Base-by-base conservation (phyloP, 306 rosid species). In the Malus sieversii region DNA sequence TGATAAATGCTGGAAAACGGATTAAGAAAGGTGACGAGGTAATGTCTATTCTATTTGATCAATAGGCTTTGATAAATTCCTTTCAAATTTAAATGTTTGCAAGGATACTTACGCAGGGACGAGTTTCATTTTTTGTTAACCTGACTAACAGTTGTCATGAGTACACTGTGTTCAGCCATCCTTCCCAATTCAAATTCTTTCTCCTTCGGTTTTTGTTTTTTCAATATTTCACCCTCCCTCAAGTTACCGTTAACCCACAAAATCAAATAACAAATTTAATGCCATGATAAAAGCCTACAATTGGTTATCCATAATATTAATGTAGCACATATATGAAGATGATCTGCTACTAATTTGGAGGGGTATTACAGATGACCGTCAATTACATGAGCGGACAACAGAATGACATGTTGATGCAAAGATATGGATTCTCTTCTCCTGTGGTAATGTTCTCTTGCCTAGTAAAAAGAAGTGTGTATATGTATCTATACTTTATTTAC, bases 1-100 rank as follows among this genome's bases (percentile, higher is more conserved):
- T 95, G 87, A 95, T 86, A 85, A 95, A 92, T 87, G 97, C 98
- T 75, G 98, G 98, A 51, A 91, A 92, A 73, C 72, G 60, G 73
- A 90, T 95, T 77, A 84, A 70, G 86, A 95, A 90, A 78, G 98
- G 98, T 57, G 96, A 95, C 40, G 96, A 89, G 94, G 98, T 95
- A 89, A 79, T 75, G 57, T 53, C 38, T 71, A n/a, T 85, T 53
- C 51, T 74, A 44, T 59, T 52, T 74, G 66, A 2, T 74, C 57
- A 67, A 73, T 64, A 32, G 55, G 70, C 77, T 10, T 84, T 73
- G 45, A 51, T 55, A 20, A 73, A 71, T 70, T 75, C 68, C 68
- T 58, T 66, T 67, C 70, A 46, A 70, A 15, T 29, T 45, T 68
- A 29, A 30, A 42, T 58, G 22, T 22, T 38, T 42, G 4, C n/a